Base-by-base conservation (phyloP, 345 rosid species). In the Bruguiera parviflora region DNA sequence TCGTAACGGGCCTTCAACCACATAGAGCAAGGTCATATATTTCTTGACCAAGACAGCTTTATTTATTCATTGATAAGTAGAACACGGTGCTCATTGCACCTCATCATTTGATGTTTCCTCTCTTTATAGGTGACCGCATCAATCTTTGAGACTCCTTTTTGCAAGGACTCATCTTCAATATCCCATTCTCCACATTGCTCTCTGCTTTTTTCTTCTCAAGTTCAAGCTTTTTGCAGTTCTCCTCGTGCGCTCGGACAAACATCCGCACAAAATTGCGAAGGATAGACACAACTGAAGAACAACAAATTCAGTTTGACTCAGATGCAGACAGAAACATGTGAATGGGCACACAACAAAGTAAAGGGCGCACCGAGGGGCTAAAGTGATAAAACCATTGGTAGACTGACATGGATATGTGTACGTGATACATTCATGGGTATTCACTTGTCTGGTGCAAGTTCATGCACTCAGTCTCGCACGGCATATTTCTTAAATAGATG, bases 201-300 rank as follows among this genome's bases (percentile, higher is more conserved):
- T 51, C 83, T 55, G 83, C 83, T 80, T 78, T 89, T 77, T 80
- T 83, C 88, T 76, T 91, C 73, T 86, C 92, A 55, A 79, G 57
- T 73, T 87, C 97, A 18, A 81, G 75, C 77, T 83, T 92, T 84
- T 81, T 87, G 85, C 86, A 75, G 82, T 91, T 91, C 74, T 88
- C 97, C 20, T 78, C 79, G 3, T 87, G 92, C n/a, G 97, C 89
- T 59, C 82, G 91, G 58, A 79, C 79, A 73, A 89, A 87, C 84
- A 89, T 86, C 82, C 80, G 81, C 68, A 84, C 87, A 78, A 91
- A 91, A 81, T 86, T 89, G 67, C 79, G 91, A 67, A 91, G 77
- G 6, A 91, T 91, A 68, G 97, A 84, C 37, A 91, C 95, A 77
- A 91, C 97, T 89, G 75, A 65, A 78, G 33, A 72, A 73, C 19